Base-by-base conservation (phyloP, 768 basidiomycete genomes). In the Gelatoporia subvermispora region DNA sequence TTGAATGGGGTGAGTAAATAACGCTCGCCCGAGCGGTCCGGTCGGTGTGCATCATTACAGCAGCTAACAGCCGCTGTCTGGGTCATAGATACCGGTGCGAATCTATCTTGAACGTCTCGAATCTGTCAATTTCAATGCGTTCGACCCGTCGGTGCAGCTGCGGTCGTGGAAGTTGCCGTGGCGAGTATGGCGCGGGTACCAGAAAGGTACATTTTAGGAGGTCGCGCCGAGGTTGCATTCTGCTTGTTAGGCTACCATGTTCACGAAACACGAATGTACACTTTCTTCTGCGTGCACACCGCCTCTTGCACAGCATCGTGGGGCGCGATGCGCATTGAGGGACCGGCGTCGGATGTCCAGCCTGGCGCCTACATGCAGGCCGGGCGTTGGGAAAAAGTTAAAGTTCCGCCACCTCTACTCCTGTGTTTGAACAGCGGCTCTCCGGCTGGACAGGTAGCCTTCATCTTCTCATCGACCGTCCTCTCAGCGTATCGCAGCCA, bases 81-180 rank as follows among this genome's bases (percentile, higher is more conserved):
- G 9, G 25, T 46, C 51, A 36, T 60, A 90, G 87, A 74, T 88
- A 34, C 84, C 88, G n/a, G 75, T 84, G 40, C 70, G 69, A 45
- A 75, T 72, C 40, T 84, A 83, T 67, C 73, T 93, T 36, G 66
- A 66, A 43, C 76, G 81, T 47, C 69, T 92, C 50, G 88, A 92
- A 63, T 72, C 72, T 50, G 77, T 70, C 40, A 73, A 83, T 59
- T 93, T 93, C 65, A 74, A 92, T 58, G 84, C 73, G 8, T 92
- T 88, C 63, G 68, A 83, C 53, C 71, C 79, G 21, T 68, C 71
- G 56, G 57, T 91, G 59, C 84, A 82, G 67, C 49, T 68, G 58
- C 74, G 79, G 65, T 84, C 86, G 63, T 91, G 91, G 82, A 79
- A 77, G 70, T 67, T 92, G 58, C 79, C 91, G 44, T 88, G 82